Conservation (phyloP, 1,284 basidiomycete species). For the Papiliotrema nemorosa region DNA sequence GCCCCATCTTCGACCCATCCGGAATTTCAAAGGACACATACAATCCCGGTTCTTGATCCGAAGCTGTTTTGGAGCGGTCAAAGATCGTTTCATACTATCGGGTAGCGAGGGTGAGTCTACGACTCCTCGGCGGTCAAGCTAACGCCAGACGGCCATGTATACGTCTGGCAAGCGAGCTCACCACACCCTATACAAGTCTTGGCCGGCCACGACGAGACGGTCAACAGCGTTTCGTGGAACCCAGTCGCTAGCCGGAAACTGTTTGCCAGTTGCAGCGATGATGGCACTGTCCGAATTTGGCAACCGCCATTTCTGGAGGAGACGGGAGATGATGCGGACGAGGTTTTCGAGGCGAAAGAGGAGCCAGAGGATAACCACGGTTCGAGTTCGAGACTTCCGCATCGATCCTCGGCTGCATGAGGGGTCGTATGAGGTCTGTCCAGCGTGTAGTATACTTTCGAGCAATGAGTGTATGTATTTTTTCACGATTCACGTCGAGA, state of each 20-base stretch:
- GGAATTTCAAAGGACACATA: slow-evolving; percentile 75
- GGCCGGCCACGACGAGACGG: slow-evolving; percentile 77
- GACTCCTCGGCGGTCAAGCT: neutral
- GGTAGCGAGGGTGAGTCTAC: slow-evolving; percentile 80
- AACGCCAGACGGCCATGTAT: slow-evolving; percentile 73
- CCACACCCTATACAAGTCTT: slow-evolving; percentile 77
- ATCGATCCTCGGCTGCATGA: too few relatives aligned
- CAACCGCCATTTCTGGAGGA: neutral
- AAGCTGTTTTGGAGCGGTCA: slow-evolving; percentile 89
- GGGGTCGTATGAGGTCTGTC: too few relatives aligned
- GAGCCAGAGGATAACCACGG: neutral
- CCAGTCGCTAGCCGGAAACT: slow-evolving; percentile 70
- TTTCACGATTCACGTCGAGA: too few relatives aligned
- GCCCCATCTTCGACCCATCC: slow-evolving; percentile 60
- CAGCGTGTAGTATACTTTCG: too few relatives aligned
- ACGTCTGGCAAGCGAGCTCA: slow-evolving; percentile 90
- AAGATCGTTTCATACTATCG: slow-evolving; percentile 83
- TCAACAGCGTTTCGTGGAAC: slow-evolving; percentile 97
- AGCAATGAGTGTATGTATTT: too few relatives aligned
- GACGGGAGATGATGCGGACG: neutral
- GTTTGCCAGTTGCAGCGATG: slow-evolving; percentile 92
- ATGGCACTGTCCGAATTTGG: slow-evolving; percentile 60
- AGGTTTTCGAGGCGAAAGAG: neutral
- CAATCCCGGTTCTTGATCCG: slow-evolving; percentile 80
- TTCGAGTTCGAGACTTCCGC: too few relatives aligned